A percentile compares a stretch with the other conserved stretches of the same genome.
These are phyloP conservation scores for Begonia loranthoides DNA, from an alignment of 306 rosid species.

Conservation along the genomic window DNA sequence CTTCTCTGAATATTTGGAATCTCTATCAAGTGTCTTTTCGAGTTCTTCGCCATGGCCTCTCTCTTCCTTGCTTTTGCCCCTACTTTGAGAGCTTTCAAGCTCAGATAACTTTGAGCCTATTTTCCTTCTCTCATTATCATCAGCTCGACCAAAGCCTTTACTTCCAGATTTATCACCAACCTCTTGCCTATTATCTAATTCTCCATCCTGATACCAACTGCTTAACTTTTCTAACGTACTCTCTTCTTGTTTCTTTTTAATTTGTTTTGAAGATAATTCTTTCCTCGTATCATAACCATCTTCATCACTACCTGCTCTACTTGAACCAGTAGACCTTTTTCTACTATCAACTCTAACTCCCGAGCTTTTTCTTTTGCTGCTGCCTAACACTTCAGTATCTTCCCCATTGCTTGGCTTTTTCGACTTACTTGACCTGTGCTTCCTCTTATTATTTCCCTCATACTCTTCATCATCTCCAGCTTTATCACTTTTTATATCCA, in stretches of 20 bases:
- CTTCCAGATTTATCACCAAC: slow-evolving; percentile 41
- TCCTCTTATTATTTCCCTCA: slow-evolving; percentile 67
- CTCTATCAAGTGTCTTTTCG: slow-evolving; percentile 44
- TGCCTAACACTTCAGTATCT: slow-evolving; percentile 46
- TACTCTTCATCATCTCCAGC: slow-evolving; percentile 56
- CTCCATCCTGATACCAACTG: slow-evolving; percentile 93
- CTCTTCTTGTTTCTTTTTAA: slow-evolving; percentile 78
- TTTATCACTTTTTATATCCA: slow-evolving; percentile 48
- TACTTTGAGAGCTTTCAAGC: slow-evolving; percentile 38
- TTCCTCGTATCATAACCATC: slow-evolving; percentile 62
- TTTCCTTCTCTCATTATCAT: slow-evolving; percentile 49
- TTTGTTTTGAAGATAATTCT: slow-evolving; percentile 43
- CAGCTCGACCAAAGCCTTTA: slow-evolving; percentile 23
- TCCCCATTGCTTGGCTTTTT: slow-evolving; percentile 54
- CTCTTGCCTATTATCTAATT: slow-evolving; percentile 49
- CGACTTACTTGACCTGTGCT: slow-evolving; percentile 62
- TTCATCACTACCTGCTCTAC: slow-evolving; percentile 51
- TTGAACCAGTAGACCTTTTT: slow-evolving; percentile 44
- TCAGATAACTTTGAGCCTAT: slow-evolving; percentile 28
- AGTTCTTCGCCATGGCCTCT: slow-evolving; percentile 28
- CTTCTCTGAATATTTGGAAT: slow-evolving; percentile 45
- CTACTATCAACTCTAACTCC: slow-evolving; percentile 43
- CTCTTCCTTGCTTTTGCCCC: slow-evolving; percentile 43
- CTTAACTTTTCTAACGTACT: slow-evolving; percentile 84
- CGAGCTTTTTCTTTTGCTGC: slow-evolving; percentile 39